A percentile compares a stretch with the other conserved stretches of the same genome.
Evolutionary conservation across 331 rosid genomes (phyloP).

Genomic region (Acacia concinna): DNA sequence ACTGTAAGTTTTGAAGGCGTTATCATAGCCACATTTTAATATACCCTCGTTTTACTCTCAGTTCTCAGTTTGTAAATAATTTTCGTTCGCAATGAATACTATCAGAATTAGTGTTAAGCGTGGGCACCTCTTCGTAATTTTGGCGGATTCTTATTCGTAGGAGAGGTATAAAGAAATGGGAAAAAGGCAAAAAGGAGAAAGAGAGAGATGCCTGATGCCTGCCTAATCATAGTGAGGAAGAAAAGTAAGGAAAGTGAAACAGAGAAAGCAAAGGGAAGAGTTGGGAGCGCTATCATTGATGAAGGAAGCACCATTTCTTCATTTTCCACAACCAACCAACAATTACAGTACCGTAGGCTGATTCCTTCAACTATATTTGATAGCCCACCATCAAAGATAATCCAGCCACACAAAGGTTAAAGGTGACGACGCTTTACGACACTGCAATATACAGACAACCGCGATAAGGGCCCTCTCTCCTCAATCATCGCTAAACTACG

Average conservation of each 20-base stretch:
- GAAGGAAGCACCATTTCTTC: background rate
- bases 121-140: background rate
- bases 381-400: background rate
- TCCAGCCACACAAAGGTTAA: background rate
- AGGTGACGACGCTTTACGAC: background rate
- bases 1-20: background rate
- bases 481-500: background rate
- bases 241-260: background rate
- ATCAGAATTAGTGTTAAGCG: background rate
- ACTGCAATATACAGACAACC: background rate
- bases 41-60: background rate
- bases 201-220: slow-evolving; percentile 8
- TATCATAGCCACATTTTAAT: background rate
- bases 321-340: background rate
- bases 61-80: background rate
- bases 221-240: background rate
- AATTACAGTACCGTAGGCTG: background rate
- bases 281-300: background rate
- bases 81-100: background rate
- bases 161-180: background rate
- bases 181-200: background rate
- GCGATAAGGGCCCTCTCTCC: slow-evolving; percentile 23
- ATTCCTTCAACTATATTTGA: background rate
- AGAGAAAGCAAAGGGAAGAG: background rate
- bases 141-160: background rate